A percentile compares a stretch with the other conserved stretches of the same genome.
Conservation (phyloP, 2,329 filamentous ascomycete genomes). For the Uncinocarpus reesii region DNA sequence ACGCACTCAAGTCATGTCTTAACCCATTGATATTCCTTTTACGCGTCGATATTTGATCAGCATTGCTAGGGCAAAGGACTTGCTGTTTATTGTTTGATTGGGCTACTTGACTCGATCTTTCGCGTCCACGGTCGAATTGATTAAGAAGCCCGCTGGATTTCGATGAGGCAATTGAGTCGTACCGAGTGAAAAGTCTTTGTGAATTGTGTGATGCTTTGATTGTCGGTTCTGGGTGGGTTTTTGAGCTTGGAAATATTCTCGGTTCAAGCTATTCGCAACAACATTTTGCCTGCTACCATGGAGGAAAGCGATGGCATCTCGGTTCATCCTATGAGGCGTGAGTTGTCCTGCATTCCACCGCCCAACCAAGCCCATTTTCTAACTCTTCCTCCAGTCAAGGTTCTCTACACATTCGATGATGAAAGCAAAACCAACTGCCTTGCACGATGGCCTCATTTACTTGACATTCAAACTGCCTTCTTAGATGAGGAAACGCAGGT, state of each 20-base stretch:
- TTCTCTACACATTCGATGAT: conserved; percentile 90
- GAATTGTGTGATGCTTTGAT: conserved; percentile 1
- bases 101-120: not conserved
- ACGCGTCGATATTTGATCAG: no score
- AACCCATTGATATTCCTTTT: no score
- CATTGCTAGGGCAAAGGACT: no score
- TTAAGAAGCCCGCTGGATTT: not conserved
- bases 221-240: not conserved
- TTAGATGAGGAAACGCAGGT: conserved; percentile 73
- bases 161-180: not conserved
- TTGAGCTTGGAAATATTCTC: not conserved
- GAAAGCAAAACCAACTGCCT: conserved; percentile 82
- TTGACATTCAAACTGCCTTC: conserved; percentile 68
- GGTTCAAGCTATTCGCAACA: not conserved
- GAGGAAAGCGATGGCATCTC: conserved; percentile 45
- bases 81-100: not conserved
- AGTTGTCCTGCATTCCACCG: conserved; percentile 26
- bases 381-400: conserved; percentile 60
- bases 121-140: not conserved
- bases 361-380: conserved; percentile 10
- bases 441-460: conserved; percentile 67
- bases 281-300: conserved; percentile 23
- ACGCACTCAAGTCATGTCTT: no score
- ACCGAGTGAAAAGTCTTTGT: conserved; percentile 1
- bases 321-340: conserved; percentile 58